Conservation (phyloP, 169 alveolate species). For the Plasmodium adleri region DNA sequence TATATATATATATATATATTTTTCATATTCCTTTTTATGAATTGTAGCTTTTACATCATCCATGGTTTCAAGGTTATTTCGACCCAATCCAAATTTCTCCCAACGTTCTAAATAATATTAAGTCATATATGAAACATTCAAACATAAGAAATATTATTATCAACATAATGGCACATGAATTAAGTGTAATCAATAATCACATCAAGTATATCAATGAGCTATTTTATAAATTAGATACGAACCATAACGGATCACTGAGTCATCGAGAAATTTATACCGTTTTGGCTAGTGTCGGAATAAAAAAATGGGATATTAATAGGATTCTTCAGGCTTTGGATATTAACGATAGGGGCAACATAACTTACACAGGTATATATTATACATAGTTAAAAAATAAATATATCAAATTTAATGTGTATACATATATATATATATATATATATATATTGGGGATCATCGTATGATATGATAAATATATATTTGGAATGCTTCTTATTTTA, state of each 20-base stretch:
- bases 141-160: slow-evolving; percentile 69
- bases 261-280: slow-evolving; percentile 70
- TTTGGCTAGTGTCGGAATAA: slow-evolving; percentile 61
- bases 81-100: slow-evolving; percentile 60
- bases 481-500: neutral
- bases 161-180: slow-evolving; percentile 75
- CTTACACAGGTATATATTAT: slow-evolving; percentile 44
- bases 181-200: slow-evolving; percentile 57
- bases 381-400: neutral
- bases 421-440: neutral
- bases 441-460: neutral
- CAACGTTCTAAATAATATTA: slow-evolving; percentile 53
- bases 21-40: slow-evolving; percentile 3
- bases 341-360: slow-evolving; percentile 56
- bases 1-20: neutral
- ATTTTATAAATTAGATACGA: slow-evolving; percentile 59
- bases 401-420: neutral
- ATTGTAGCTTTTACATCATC: slow-evolving; percentile 63
- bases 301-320: slow-evolving; percentile 75
- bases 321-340: slow-evolving; percentile 71
- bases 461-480: neutral
- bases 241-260: slow-evolving; percentile 71
- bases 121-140: slow-evolving; percentile 73
- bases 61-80: slow-evolving; percentile 74
- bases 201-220: slow-evolving; percentile 60